Evolutionary conservation across 176 grass and related monocot genomes (phyloP).

Genomic region (Ensete glaucum): DNA sequence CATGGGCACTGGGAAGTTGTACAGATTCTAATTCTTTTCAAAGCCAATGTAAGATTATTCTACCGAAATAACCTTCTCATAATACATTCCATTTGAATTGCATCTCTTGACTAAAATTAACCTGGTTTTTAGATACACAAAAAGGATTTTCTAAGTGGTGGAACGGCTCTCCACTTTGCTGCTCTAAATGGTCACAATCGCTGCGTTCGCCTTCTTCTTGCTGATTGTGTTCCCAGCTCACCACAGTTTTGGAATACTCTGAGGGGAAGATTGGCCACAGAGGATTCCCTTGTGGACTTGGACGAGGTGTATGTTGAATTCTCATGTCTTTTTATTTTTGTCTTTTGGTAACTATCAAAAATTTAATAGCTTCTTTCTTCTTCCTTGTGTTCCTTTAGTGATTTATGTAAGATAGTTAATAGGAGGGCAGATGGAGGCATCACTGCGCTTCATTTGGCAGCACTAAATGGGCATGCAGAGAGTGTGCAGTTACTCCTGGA

Average conservation of each 20-base stretch:
- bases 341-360: conserved; percentile 26
- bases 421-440: conserved; percentile 83
- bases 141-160: conserved; percentile 79
- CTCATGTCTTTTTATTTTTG: conserved; percentile 27
- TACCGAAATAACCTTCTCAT: not conserved
- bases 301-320: conserved; percentile 65
- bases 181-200: conserved; percentile 75
- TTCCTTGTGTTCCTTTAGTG: conserved; percentile 34
- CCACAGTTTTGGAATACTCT: conserved; percentile 72
- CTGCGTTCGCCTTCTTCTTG: conserved; percentile 75
- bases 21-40: conserved; percentile 91
- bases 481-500: conserved; percentile 77
- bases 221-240: conserved; percentile 79
- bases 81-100: not conserved
- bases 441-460: conserved; percentile 80
- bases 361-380: conserved; percentile 22
- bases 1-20: conserved; percentile 97
- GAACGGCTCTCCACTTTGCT: conserved; percentile 88
- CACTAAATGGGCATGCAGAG: conserved; percentile 77
- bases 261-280: conserved; percentile 33
- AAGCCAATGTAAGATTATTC: conserved; percentile 77
- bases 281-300: conserved; percentile 37
- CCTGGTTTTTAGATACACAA: conserved; percentile 61
- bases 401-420: conserved; percentile 55
- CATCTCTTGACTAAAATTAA: conserved; percentile 25